Evolutionary conservation across 2,329 filamentous ascomycete species (phyloP).

Genomic region (Chrysoporthe austroafricana): DNA sequence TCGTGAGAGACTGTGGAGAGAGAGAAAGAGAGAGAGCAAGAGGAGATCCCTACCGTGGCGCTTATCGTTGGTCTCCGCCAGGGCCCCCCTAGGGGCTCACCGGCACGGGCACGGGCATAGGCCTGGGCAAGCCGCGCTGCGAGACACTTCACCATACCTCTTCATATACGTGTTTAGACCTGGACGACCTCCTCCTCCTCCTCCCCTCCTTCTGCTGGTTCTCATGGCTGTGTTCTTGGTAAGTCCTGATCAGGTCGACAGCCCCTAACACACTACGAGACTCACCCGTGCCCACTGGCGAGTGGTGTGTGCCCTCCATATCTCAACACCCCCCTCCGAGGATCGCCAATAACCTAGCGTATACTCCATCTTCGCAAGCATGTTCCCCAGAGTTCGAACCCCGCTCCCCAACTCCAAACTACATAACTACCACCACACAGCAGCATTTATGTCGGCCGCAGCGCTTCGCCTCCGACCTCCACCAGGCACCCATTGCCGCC

Average conservation of each 20-base stretch:
- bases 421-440: slow-evolving; percentile 3
- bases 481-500: background rate
- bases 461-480: background rate
- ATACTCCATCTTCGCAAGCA: background rate
- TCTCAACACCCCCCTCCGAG: background rate
- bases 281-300: background rate
- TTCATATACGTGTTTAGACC: background rate
- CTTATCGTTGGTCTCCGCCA: background rate
- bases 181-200: background rate
- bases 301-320: background rate
- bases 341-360: background rate
- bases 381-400: slow-evolving; percentile 5
- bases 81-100: background rate
- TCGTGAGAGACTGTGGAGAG: too few species aligned
- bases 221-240: background rate
- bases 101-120: background rate
- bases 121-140: slow-evolving; percentile 12
- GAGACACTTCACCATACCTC: slow-evolving; percentile 8
- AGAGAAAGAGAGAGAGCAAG: too few species aligned
- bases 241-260: background rate
- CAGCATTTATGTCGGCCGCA: background rate
- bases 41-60: background rate
- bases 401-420: slow-evolving; percentile 14
- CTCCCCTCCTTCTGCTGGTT: background rate
- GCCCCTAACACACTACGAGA: background rate